phyloP scores from a whole-genome alignment of 306 rosid genomes.

The Cicer arietinum region DNA sequence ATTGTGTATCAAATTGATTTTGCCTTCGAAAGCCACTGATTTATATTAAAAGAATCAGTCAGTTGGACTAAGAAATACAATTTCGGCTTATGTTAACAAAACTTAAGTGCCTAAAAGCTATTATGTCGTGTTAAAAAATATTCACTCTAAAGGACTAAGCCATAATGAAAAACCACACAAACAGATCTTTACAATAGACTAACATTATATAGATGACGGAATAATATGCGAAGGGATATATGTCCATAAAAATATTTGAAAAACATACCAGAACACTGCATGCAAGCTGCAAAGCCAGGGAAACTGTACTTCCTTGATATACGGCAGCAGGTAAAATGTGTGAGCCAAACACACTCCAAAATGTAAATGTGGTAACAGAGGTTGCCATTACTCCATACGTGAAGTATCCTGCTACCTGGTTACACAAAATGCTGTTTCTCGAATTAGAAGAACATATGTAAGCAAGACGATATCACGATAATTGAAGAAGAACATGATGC shows the following conservation, averaged over 20 bases:
- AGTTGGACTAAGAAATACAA: slow-evolving; percentile 32
- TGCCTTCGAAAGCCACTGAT: slow-evolving; percentile 20
- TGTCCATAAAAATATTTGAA: slow-evolving; percentile 12
- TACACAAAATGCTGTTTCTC: slow-evolving; percentile 37
- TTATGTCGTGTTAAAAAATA: background rate
- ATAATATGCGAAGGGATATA: slow-evolving; percentile 14
- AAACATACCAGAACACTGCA: slow-evolving; percentile 93
- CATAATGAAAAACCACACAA: slow-evolving; percentile 27
- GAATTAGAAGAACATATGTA: slow-evolving; percentile 24
- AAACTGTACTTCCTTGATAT: slow-evolving; percentile 77
- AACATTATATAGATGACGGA: slow-evolving; percentile 21
- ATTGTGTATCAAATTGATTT: background rate
- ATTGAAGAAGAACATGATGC: background rate
- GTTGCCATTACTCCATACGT: slow-evolving; percentile 95
- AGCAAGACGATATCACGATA: slow-evolving; percentile 19
- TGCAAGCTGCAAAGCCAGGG: slow-evolving; percentile 95
- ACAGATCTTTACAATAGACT: slow-evolving; percentile 1
- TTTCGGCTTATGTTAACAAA: background rate
- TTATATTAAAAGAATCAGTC: slow-evolving; percentile 19
- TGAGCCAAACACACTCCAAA: slow-evolving; percentile 83
- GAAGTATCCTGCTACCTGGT: slow-evolving; percentile 94
- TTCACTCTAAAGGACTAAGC: slow-evolving; percentile 35
- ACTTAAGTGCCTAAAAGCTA: slow-evolving; percentile 3
- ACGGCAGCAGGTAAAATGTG: slow-evolving; percentile 71
- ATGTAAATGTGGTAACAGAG: slow-evolving; percentile 81